Conservation (phyloP, 2,329 filamentous ascomycete genomes). For the Fusarium secorum region DNA sequence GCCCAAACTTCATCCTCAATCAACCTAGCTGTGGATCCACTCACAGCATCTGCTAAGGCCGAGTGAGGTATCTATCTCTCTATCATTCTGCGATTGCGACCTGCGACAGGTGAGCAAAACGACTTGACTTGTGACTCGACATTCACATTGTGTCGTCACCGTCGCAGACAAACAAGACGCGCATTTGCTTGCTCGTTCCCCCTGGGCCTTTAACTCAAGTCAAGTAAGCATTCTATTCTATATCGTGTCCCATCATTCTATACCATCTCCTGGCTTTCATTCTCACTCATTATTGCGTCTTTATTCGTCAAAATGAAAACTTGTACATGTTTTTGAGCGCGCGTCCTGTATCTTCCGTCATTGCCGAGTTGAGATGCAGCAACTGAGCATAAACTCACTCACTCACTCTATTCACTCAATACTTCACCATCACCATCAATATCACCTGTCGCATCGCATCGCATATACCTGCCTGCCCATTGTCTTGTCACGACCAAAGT, state of each 20-base stretch:
- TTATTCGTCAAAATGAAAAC: not conserved
- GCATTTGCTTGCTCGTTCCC: slow-evolving; percentile 27
- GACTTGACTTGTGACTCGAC: slow-evolving; percentile 1
- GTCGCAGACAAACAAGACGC: slow-evolving; percentile 25
- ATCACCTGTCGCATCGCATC: not conserved
- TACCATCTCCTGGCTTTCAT: not conserved
- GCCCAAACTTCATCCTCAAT: slow-evolving; percentile 19
- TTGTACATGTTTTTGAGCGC: slow-evolving; percentile 18
- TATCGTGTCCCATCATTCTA: not conserved
- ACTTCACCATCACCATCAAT: not conserved
- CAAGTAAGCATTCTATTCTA: slow-evolving; percentile 26
- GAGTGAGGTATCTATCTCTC: not conserved
- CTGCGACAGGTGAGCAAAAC: slow-evolving; percentile 10
- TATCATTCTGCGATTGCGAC: slow-evolving; percentile 16
- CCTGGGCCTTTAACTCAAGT: not conserved
- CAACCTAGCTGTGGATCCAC: slow-evolving; percentile 38
- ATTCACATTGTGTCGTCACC: slow-evolving; percentile 34
- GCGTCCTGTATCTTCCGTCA: slow-evolving; percentile 28
- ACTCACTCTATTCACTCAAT: not conserved
- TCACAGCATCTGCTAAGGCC: slow-evolving; percentile 32
- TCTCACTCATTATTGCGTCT: not conserved
- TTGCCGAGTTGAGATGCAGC: slow-evolving; percentile 23
- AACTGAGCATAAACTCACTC: slow-evolving; percentile 13
- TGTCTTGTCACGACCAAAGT: not conserved
- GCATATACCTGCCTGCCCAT: not conserved